Base-by-base conservation (phyloP, 1,284 basidiomycete genomes). In the Singerocomus inundabilis region DNA sequence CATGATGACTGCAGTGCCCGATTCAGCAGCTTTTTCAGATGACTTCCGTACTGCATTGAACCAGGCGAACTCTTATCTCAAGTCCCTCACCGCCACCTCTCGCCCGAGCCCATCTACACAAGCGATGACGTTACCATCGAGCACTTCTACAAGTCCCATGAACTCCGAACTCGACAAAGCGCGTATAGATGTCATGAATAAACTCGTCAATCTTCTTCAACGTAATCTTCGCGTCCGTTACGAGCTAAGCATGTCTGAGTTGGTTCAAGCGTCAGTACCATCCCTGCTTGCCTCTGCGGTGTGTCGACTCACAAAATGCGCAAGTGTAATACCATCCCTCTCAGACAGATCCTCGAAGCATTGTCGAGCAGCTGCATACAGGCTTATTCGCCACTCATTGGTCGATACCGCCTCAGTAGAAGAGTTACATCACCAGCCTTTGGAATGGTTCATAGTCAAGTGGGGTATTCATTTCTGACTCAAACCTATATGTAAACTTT, bases 361-460 rank as follows among this genome's bases (percentile, higher is more conserved):
- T 49, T 82, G 87, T 55, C 82, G 93, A n/a, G 85, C 94, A 3
- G 82, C 84, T 0, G 89, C 86, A 0, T 98, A 97, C 66, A 80
- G 93, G n/a, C 74, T 96, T 0, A 76, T 98, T 9, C 82, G 95
- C 25, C 87, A 95, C 63, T 73, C 83, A 2, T 68, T 98, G 5
- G 82, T 92, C 3, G 88, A 91, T 63, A 68, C 72, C 2, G 79
- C 82, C 39, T 85, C 83, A 10, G 82, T 85, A 26, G 80, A 78
- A 52, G 72, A 71, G 38, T 66, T 90, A 9, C 75, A 72, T 24
- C 72, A 75, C 47, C 78, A 86, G 43, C 72, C 87, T 8, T 67
- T 98, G 36, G 93, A 98, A 61, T 93, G 91, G 82, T 93, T 92
- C 62, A 82, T 98, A 44, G 81, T 96, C 54, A 85, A 87, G 91